These are phyloP conservation scores for Chenopodium berlandieri DNA, from an alignment of 148 eudicot species.

Conservation along the genomic window DNA sequence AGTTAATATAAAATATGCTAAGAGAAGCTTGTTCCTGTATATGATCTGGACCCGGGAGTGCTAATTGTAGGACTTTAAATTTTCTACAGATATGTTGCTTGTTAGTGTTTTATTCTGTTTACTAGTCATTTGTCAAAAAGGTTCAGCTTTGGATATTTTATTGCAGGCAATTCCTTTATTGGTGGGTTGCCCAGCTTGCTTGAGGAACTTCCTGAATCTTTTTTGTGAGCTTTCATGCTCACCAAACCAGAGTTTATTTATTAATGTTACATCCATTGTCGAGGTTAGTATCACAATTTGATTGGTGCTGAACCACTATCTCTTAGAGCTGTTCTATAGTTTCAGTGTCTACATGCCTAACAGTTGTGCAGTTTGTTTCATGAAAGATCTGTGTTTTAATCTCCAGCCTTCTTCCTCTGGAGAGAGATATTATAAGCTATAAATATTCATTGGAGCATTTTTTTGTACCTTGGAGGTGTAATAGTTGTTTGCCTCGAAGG, in stretches of 20 bases:
- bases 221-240: constrained; percentile 79
- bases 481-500: constrained; percentile 6
- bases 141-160: constrained; percentile 7
- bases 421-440: background rate
- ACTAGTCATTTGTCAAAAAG: background rate
- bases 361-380: background rate
- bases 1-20: background rate
- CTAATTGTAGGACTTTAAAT: background rate
- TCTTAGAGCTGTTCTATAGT: background rate
- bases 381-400: background rate
- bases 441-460: background rate
- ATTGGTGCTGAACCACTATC: background rate
- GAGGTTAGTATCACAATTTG: constrained; percentile 39
- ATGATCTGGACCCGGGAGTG: background rate
- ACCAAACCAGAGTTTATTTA: constrained; percentile 66
- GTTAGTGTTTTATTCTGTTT: background rate
- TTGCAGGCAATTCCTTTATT: constrained; percentile 64
- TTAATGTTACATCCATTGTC: constrained; percentile 56
- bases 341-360: background rate
- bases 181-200: constrained; percentile 76
- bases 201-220: constrained; percentile 71
- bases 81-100: constrained; percentile 1
- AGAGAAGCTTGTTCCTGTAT: background rate
- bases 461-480: background rate
- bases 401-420: background rate